Conservation (phyloP, 2,329 filamentous ascomycete genomes). For the Penicillium glabrum region DNA sequence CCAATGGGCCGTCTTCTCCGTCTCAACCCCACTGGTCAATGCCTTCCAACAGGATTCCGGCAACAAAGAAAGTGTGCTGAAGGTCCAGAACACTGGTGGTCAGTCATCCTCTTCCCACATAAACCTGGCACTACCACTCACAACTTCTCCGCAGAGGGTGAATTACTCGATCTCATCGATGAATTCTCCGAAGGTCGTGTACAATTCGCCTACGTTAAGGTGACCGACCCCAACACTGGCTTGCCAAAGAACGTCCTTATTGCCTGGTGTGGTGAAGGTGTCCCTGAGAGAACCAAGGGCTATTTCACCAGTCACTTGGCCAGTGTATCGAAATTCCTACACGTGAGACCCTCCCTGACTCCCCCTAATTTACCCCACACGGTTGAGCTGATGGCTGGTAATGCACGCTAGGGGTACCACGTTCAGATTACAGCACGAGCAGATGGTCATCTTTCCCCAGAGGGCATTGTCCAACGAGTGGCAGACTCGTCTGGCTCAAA, state of each 20-base stretch:
- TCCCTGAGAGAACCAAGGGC: conserved; percentile 96
- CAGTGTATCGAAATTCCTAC: conserved; percentile 85
- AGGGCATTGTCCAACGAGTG: conserved; percentile 88
- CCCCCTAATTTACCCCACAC: not conserved
- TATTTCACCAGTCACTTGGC: conserved; percentile 96
- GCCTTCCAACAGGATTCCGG: conserved; percentile 82
- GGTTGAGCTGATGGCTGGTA: not conserved
- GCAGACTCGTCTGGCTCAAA: conserved; percentile 92
- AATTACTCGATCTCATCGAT: conserved; percentile 84
- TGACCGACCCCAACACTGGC: conserved; percentile 88
- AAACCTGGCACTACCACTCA: not conserved
- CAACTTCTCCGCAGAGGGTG: conserved; percentile 66
- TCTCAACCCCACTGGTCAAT: conserved; percentile 86
- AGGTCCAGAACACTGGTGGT: conserved; percentile 91
- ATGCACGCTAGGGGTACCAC: conserved; percentile 70
- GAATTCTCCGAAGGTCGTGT: conserved; percentile 96
- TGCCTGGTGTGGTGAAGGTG: conserved; percentile 95
- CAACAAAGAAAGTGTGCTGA: conserved; percentile 89
- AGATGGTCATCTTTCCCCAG: conserved; percentile 81
- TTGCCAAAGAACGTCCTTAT: conserved; percentile 92
- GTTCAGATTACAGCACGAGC: conserved; percentile 96
- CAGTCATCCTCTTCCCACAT: conserved; percentile 26
- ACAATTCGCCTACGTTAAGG: conserved; percentile 94
- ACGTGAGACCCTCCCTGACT: conserved; percentile 50
- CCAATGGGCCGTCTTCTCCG: conserved; percentile 92